Base-by-base conservation (phyloP, 1,284 basidiomycete genomes). In the Meripilus lineatus region DNA sequence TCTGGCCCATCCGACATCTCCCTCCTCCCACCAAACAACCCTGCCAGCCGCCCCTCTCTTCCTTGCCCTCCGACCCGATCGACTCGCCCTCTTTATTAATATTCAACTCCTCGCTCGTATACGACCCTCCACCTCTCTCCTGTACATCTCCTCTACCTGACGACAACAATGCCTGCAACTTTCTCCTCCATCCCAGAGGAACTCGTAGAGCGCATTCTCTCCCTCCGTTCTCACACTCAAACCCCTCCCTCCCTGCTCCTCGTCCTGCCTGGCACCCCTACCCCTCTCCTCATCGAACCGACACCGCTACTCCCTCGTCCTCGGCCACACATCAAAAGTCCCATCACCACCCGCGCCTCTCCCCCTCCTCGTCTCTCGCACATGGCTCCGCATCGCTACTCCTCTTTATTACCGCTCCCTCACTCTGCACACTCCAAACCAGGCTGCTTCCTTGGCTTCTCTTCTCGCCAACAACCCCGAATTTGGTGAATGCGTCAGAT, bases 171-270 rank as follows among this genome's bases (percentile, higher is more conserved):
- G n/a, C 13, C 25, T 15, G 34, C 20, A 10, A 10, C 42, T n/a
- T 17, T 44, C 15, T 15, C 24, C 26, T 18, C 22, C 4, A 22
- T 44, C n/a, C 42, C 42, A 13, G 42, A 44, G 20, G 42, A 44
- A 22, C 36, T 44, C 35, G 10, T 44, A 15, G 42, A 44, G 15
- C 42, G 42, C 42, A 44, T 44, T 28, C 28, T 44, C 42, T 23
- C 10, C 32, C 17, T 36, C 14, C 20, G 28, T 30, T 30, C 8
- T 30, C 10, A 30, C n/a, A 30, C n/a, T n/a, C 28, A 30, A 30
- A n/a, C n/a, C n/a, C n/a, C n/a, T n/a, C n/a, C n/a, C n/a, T n/a
- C n/a, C n/a, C n/a, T n/a, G n/a, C n/a, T n/a, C n/a, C n/a, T n/a
- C n/a, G n/a, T n/a, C n/a, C n/a, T n/a, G n/a, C n/a, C n/a, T n/a